Base-by-base conservation (phyloP, 495 filamentous ascomycete species). In the Hapsidospora chrysogenum region DNA sequence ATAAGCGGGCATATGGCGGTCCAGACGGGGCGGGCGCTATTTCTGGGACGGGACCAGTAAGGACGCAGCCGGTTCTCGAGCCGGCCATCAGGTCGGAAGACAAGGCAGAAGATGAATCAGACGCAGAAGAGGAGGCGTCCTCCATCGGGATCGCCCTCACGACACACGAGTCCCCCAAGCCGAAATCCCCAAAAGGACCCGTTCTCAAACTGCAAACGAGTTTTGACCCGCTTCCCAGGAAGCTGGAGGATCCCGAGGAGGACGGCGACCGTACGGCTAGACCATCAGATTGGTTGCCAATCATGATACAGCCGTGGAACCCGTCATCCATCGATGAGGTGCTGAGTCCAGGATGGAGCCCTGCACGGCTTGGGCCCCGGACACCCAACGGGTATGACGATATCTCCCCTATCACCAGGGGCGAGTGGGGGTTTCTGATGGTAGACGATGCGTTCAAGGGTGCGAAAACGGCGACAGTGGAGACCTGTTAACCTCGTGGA, bases 321-420 rank as follows among this genome's bases (percentile, higher is more conserved):
- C 37, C 33, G n/a, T 31, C 39, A 10, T 56, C 58, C 0, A 57
- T 63, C 21, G 54, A 61, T 35, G 38, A 49, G 39, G 35, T 61
- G 31, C 36, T 61, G 25, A 36, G 33, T 14, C 22, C 33, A 9
- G 17, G 4, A 26, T 41, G 39, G 37, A 39, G 21, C 42, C 40
- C 32, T 40, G 50, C 18, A 33, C 20, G 18, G 16, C 22, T 58
- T 5, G 61, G 55, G 4, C 61, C 62, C 11, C 42, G 48, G 50
- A 72, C 65, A 37, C 68, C 66, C 7, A 69, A 72, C 40, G 57
- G 56, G 23, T 64, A 61, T 32, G 65, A 68, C 26, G 66, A 72
- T 32, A 64, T 70, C 29, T 66, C 61, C 19, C 68, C 66, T 9
- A 58, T 64, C 11, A 72, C 68, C 10, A 48, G 59, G 23, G 63